These are phyloP conservation scores for Geoglossum glabrum DNA, from an alignment of 495 filamentous ascomycete species.

Conservation along the genomic window DNA sequence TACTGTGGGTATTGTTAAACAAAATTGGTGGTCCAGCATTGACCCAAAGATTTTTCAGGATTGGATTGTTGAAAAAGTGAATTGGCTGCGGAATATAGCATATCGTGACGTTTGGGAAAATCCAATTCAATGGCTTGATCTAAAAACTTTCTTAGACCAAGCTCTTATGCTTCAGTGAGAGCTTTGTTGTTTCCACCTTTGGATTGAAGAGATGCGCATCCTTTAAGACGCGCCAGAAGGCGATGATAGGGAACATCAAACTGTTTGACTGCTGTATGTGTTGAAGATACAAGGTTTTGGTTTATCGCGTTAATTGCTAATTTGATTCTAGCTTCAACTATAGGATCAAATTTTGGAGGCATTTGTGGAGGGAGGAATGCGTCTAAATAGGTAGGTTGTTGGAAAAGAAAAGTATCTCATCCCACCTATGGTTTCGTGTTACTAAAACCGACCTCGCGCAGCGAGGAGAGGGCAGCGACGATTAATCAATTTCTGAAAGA, in stretches of 20 bases:
- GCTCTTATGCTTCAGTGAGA: neutral
- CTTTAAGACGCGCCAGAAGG: slow-evolving; percentile 1
- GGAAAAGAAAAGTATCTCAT: no score
- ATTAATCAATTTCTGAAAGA: no score
- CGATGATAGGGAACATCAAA: slow-evolving; percentile 4
- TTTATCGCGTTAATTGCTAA: neutral
- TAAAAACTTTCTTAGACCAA: neutral
- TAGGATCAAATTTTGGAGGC: no score
- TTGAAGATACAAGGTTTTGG: neutral
- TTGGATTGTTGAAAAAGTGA: slow-evolving; percentile 2
- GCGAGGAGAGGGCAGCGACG: no score
- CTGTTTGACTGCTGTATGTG: neutral
- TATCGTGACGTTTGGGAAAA: neutral
- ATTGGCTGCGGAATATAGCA: neutral
- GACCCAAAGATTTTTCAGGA: neutral
- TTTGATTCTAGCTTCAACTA: neutral
- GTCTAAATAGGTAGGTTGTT: no score
- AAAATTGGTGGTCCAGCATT: neutral
- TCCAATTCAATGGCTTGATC: neutral
- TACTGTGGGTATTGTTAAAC: neutral
- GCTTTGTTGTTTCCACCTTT: neutral
- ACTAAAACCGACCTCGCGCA: no score
- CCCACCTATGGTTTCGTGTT: no score
- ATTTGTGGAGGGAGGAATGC: no score
- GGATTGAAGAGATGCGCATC: neutral